These are phyloP conservation scores for Russula lepida DNA, from an alignment of 768 basidiomycete genomes.

Conservation along the genomic window DNA sequence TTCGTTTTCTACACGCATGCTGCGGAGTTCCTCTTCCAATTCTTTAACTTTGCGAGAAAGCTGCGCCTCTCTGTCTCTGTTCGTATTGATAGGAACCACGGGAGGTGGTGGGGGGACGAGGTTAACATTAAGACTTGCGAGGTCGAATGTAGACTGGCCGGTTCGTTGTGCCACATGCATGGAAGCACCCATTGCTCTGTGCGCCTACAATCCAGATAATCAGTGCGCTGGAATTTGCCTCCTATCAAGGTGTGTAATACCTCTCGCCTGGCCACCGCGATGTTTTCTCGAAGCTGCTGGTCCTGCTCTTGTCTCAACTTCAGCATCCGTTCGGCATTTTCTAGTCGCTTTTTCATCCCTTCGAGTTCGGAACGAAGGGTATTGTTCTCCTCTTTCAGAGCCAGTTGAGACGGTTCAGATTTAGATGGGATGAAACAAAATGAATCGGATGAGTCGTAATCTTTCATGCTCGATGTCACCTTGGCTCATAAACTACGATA, in stretches of 20 bases:
- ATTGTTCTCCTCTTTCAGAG: conserved; percentile 59
- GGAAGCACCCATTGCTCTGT: conserved; percentile 70
- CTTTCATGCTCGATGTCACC: conserved; percentile 6
- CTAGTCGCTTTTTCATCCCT: conserved; percentile 47
- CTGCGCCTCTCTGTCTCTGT: conserved; percentile 44
- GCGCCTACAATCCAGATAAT: conserved; percentile 43
- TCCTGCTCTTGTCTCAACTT: conserved; percentile 74
- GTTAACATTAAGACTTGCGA: conserved; percentile 50
- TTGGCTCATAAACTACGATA: neutral
- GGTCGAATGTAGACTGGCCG: conserved; percentile 39
- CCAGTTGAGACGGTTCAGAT: conserved; percentile 39
- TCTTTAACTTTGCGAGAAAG: conserved; percentile 52
- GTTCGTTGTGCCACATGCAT: conserved; percentile 40
- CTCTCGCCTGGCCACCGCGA: conserved; percentile 62
- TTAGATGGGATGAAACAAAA: conserved; percentile 68
- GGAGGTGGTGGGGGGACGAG: conserved; percentile 40
- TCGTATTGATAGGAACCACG: conserved; percentile 47
- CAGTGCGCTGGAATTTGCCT: neutral
- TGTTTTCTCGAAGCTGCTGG: conserved; percentile 69
- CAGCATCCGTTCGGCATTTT: conserved; percentile 52
- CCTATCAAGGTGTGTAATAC: conserved; percentile 29
- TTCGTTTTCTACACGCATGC: conserved; percentile 62
- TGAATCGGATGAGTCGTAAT: conserved; percentile 67
- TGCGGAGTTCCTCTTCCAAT: conserved; percentile 69
- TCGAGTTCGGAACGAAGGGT: conserved; percentile 54